Conservation (phyloP, 345 rosid genomes). For the Triadica sebifera region DNA sequence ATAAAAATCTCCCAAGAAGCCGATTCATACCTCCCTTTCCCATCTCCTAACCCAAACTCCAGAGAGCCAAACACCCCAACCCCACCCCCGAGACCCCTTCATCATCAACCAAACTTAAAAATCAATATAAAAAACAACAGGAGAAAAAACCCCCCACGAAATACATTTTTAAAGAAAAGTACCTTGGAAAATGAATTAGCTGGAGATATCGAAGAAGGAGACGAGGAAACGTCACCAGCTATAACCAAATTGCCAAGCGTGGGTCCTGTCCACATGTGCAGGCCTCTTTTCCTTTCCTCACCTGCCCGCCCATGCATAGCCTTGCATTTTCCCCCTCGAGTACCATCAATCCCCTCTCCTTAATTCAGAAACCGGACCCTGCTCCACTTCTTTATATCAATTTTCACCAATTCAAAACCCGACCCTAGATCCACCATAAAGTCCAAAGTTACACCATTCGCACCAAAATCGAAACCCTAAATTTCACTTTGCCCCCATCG, state of each 20-base stretch:
- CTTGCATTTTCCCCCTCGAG: conserved; percentile 33
- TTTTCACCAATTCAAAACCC: conserved; percentile 20
- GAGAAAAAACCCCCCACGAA: no score
- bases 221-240: conserved; percentile 22
- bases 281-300: conserved; percentile 23
- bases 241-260: conserved; percentile 28
- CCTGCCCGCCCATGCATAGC: conserved; percentile 59
- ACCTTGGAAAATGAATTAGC: conserved; percentile 64
- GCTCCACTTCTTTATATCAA: neutral
- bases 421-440: conserved; percentile 26
- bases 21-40: no score
- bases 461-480: conserved; percentile 32
- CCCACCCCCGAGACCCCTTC: no score
- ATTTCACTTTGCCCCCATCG: conserved; percentile 9
- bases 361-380: conserved; percentile 7
- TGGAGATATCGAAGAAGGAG: conserved; percentile 39
- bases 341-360: conserved; percentile 34
- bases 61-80: no score
- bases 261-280: conserved; percentile 35
- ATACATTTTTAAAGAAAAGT: neutral
- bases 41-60: no score
- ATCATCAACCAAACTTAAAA: no score
- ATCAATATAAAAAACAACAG: no score
- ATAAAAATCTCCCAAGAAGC: no score
- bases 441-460: conserved; percentile 18